phyloP scores from a whole-genome alignment of 495 filamentous ascomycete genomes.

The Penicillium robsamsonii region DNA sequence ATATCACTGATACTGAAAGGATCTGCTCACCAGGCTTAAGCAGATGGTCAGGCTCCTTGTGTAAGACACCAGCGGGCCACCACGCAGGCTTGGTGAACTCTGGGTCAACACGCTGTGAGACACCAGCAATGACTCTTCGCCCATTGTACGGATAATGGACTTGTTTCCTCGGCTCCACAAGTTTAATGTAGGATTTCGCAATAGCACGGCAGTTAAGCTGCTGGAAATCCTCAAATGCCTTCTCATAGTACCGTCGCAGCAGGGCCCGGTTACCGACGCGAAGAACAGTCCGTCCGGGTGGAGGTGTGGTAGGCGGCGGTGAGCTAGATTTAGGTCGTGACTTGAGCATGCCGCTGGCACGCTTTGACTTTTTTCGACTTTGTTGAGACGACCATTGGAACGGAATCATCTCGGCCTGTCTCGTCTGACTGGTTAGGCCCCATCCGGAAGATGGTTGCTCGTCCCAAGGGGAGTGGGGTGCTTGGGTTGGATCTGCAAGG shows the following conservation, averaged over 20 bases:
- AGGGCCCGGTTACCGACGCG: slow-evolving; percentile 56
- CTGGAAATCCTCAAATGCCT: slow-evolving; percentile 43
- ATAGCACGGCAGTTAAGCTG: slow-evolving; percentile 52
- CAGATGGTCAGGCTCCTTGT: slow-evolving; percentile 80
- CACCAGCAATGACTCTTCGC: slow-evolving; percentile 44
- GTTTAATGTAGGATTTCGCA: slow-evolving; percentile 77
- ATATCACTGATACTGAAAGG: background rate
- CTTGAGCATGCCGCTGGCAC: slow-evolving; percentile 21
- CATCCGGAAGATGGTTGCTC: slow-evolving; percentile 24
- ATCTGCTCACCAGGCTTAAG: slow-evolving; percentile 61
- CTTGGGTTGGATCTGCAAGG: slow-evolving; percentile 17
- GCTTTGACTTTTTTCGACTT: slow-evolving; percentile 29
- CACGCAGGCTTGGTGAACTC: slow-evolving; percentile 61
- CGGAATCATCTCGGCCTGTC: slow-evolving; percentile 33
- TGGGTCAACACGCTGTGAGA: slow-evolving; percentile 39
- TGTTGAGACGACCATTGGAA: slow-evolving; percentile 39
- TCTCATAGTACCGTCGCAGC: slow-evolving; percentile 62
- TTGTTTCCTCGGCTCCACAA: slow-evolving; percentile 84
- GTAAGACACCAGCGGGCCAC: slow-evolving; percentile 70
- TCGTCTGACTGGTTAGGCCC: slow-evolving; percentile 19
- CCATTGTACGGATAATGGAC: slow-evolving; percentile 76
- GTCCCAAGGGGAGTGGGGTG: slow-evolving; percentile 15
- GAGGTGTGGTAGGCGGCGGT: slow-evolving; percentile 23
- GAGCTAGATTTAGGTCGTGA: slow-evolving; percentile 26
- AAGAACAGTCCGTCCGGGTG: slow-evolving; percentile 39